These are phyloP conservation scores for Talaromyces wortmannii DNA, from an alignment of 495 filamentous ascomycete genomes.

Conservation along the genomic window DNA sequence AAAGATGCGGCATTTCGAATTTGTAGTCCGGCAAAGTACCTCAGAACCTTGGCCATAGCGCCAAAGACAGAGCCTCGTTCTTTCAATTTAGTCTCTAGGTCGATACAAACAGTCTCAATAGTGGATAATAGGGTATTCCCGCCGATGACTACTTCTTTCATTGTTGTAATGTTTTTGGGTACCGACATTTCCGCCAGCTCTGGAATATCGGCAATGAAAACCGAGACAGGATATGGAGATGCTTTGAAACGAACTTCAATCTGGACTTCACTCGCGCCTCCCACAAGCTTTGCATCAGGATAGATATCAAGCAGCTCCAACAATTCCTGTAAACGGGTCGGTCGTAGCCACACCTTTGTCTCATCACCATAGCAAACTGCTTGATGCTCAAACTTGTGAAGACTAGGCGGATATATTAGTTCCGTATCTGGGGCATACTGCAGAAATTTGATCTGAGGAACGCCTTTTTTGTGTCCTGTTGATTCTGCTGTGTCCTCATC, in stretches of 20 bases:
- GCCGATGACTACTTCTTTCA: constrained; percentile 29
- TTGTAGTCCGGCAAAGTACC: constrained; percentile 90
- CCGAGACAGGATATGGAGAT: too few relatives aligned
- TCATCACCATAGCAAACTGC: constrained; percentile 55
- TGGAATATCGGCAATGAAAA: constrained; percentile 63
- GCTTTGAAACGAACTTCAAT: too few relatives aligned
- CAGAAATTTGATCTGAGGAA: too few relatives aligned
- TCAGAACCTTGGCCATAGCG: constrained; percentile 43
- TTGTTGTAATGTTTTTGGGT: too few relatives aligned
- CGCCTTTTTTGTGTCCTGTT: too few relatives aligned
- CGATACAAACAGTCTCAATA: constrained; percentile 48
- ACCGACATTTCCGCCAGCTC: constrained; percentile 48
- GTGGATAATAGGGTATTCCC: constrained; percentile 78
- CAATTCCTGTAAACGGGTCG: constrained; percentile 71
- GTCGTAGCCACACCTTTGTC: constrained; percentile 90
- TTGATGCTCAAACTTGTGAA: too few relatives aligned
- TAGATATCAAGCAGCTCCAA: too few relatives aligned
- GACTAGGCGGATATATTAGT: constrained; percentile 46
- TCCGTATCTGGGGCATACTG: constrained; percentile 61
- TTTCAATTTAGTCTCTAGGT: constrained; percentile 70
- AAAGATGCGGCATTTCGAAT: constrained; percentile 96
- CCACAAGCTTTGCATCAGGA: too few relatives aligned
- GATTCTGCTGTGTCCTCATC: too few relatives aligned
- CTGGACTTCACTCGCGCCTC: too few relatives aligned
- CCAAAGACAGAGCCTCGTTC: constrained; percentile 55